phyloP scores from a whole-genome alignment of 768 basidiomycete genomes.

The Pisolithus sp. region DNA sequence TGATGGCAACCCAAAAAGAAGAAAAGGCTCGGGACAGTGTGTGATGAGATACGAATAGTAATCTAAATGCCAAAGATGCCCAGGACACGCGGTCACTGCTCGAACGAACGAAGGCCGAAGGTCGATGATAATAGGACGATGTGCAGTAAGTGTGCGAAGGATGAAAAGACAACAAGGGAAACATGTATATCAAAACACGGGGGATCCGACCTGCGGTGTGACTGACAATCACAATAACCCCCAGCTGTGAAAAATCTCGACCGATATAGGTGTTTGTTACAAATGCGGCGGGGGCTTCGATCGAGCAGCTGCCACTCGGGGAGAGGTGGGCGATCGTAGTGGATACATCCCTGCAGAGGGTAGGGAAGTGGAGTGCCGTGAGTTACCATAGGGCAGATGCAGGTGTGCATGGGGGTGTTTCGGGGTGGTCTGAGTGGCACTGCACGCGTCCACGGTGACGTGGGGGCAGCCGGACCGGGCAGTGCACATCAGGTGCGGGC shows the following conservation, averaged over 20 bases:
- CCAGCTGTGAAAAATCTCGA: neutral
- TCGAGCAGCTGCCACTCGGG: too few species aligned
- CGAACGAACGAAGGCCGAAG: neutral
- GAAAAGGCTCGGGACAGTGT: neutral
- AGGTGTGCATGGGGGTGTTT: neutral
- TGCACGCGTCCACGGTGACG: neutral
- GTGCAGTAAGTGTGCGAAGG: slow-evolving; percentile 1
- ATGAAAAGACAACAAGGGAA: neutral
- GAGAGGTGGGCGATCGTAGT: too few species aligned
- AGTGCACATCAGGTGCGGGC: slow-evolving; percentile 5
- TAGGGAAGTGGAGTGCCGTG: neutral
- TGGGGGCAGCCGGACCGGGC: neutral
- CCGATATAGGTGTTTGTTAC: neutral
- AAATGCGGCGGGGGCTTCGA: neutral
- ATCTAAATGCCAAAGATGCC: neutral
- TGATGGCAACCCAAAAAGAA: neutral
- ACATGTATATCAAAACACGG: neutral
- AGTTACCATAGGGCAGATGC: neutral
- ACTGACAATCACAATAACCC: neutral
- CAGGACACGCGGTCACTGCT: neutral
- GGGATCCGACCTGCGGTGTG: neutral
- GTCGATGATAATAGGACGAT: neutral
- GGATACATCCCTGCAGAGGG: neutral
- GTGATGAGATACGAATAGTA: neutral
- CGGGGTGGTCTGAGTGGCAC: neutral